Evolutionary conservation across 1,139 yeast genomes (phyloP).

Genomic region (Diutina rugosa): DNA sequence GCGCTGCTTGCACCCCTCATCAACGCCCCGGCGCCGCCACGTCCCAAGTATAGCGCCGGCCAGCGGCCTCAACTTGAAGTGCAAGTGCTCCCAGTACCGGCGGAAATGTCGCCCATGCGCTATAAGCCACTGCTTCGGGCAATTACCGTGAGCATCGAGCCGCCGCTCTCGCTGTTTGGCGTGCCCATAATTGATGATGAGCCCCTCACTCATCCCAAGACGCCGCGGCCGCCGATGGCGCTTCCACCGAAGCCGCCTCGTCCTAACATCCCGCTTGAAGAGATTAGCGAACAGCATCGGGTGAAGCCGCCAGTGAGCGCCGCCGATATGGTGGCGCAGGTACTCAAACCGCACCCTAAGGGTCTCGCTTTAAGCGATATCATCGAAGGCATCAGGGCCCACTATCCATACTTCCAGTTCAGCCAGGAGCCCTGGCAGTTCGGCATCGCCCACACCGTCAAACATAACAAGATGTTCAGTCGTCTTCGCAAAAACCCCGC

Average conservation of each 20-base stretch:
- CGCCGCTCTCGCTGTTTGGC: neutral
- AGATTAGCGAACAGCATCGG: constrained; percentile 78
- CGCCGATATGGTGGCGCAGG: constrained; percentile 68
- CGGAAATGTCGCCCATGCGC: neutral
- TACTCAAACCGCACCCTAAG: constrained; percentile 41
- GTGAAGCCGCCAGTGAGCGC: constrained; percentile 74
- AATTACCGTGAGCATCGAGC: neutral
- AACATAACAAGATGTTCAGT: constrained; percentile 73
- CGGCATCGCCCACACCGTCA: constrained; percentile 78
- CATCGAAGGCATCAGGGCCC: constrained; percentile 71
- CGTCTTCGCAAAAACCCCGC: constrained; percentile 54
- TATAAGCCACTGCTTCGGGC: constrained; percentile 1
- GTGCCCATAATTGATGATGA: constrained; percentile 9
- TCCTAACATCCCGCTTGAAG: constrained; percentile 52
- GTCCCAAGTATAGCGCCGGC: neutral
- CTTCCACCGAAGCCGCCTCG: constrained; percentile 27
- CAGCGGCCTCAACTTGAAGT: neutral
- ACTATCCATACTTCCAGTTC: constrained; percentile 83
- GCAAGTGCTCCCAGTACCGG: neutral
- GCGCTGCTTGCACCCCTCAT: constrained; percentile 27
- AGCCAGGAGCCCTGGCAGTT: constrained; percentile 98
- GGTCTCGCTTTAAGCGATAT: constrained; percentile 83
- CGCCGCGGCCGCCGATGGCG: constrained; percentile 22
- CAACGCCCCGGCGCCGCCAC: constrained; percentile 10
- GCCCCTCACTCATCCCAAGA: constrained; percentile 31